Evolutionary conservation across 129 eudicot genomes (phyloP).

Genomic region (Daucus carota): DH1_v3.0 NC_030382.2:44214001-44214500

Average conservation of each 20-base stretch:
- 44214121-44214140: neutral
- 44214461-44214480: constrained; percentile 80
- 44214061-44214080: neutral
- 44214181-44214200: constrained; percentile 12
- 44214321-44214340: neutral
- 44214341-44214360: neutral
- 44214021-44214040: constrained; percentile 6
- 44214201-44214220: constrained; percentile 19
- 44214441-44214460: neutral
- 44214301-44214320: neutral
- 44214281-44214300: constrained; percentile 3
- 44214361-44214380: neutral
- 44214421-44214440: neutral
- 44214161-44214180: neutral
- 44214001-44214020: too few relatives aligned
- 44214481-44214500: constrained; percentile 72
- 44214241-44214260: constrained; percentile 1
- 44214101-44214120: neutral
- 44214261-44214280: neutral
- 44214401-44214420: constrained; percentile 1
- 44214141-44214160: neutral
- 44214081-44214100: neutral
- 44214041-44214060: neutral
- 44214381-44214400: constrained; percentile 7
- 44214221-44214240: constrained; percentile 19